Base-by-base conservation (phyloP, 2,329 filamentous ascomycete genomes). In the Allantophomopsis lycopodina region DNA sequence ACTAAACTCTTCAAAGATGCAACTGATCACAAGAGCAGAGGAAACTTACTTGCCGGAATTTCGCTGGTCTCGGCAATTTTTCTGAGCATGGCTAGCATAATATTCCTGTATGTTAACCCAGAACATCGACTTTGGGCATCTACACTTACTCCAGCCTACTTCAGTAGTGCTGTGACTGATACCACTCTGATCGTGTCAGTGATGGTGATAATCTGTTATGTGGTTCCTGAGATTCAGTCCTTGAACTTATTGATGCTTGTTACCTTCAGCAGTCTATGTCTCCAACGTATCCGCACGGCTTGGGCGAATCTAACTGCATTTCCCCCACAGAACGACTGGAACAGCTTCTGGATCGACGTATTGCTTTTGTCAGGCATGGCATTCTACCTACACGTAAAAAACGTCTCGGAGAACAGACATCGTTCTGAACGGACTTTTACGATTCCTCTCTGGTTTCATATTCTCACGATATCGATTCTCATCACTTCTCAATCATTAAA, bases 1-100 rank as follows among this genome's bases (percentile, higher is more conserved):
- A 35, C 18, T 12, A 18, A 23, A 21, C 16, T 42, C 13, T 16
- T 42, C 15, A 28, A 39, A 12, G 38, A 32, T 35, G 31, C 31
- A 15, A 20, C 40, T 30, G 40, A 39, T 13, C 36, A 39, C n/a
- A 42, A 32, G 13, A 23, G 37, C 13, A 39, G 40, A 39, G 16
- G 15, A 4, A 39, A 33, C 21, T 28, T 39, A 14, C 17, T 39
- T 32, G 37, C 23, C 8, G 28, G 18, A 16, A 35, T 39, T 28
- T 23, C 17, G 18, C 20, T 39, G 17, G 15, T 33, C 20, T 42
- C 40, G 12, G 28, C 36, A 18, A 20, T 34, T n/a, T 17, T 36
- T 21, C 13, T 42, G 10, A 18, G 35, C 12, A 31, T 38, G 12
- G 13, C 16, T 6, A 33, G 37, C 32, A 17, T 13, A 34, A 34